Conservation (phyloP, 2,329 filamentous ascomycete species). For the Diaporthe humulicola region DNA sequence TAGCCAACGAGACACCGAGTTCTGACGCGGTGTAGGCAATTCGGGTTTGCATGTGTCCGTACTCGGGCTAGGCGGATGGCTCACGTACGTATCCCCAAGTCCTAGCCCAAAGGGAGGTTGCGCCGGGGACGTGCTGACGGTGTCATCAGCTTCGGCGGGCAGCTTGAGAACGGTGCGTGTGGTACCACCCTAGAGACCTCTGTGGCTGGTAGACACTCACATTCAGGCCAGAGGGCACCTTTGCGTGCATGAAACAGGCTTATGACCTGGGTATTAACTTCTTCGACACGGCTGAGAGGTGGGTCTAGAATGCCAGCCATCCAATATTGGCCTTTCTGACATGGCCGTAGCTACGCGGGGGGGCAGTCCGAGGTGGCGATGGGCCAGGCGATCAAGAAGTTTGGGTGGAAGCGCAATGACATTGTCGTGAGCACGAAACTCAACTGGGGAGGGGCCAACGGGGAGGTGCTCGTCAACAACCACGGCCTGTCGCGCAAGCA, state of each 20-base stretch:
- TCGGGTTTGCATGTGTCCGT: constrained; percentile 81
- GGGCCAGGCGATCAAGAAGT: constrained; percentile 72
- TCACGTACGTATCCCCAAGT: constrained; percentile 69
- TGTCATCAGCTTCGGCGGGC: constrained; percentile 46
- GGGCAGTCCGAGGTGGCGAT: constrained; percentile 75
- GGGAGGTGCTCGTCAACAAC: constrained; percentile 72
- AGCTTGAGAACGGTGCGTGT: constrained; percentile 48
- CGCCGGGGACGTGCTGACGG: constrained; percentile 33
- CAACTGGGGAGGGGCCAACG: constrained; percentile 74
- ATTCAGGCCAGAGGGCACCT: constrained; percentile 63
- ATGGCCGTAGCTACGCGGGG: constrained; percentile 60
- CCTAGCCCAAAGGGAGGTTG: background rate
- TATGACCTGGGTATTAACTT: constrained; percentile 74
- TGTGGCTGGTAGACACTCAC: constrained; percentile 3
- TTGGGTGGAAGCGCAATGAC: constrained; percentile 72
- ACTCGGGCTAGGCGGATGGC: constrained; percentile 78
- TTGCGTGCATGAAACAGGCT: constrained; percentile 72
- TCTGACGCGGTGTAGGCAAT: constrained; percentile 33
- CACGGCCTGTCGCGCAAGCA: constrained; percentile 71
- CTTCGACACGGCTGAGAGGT: constrained; percentile 71
- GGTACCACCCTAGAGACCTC: background rate
- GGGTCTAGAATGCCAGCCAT: background rate
- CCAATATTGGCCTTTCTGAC: background rate
- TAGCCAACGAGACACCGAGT: background rate
- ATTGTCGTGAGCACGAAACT: constrained; percentile 73